Evolutionary conservation across 169 alveolate genomes (phyloP).

Genomic region (Cryptosporidium canis): DNA sequence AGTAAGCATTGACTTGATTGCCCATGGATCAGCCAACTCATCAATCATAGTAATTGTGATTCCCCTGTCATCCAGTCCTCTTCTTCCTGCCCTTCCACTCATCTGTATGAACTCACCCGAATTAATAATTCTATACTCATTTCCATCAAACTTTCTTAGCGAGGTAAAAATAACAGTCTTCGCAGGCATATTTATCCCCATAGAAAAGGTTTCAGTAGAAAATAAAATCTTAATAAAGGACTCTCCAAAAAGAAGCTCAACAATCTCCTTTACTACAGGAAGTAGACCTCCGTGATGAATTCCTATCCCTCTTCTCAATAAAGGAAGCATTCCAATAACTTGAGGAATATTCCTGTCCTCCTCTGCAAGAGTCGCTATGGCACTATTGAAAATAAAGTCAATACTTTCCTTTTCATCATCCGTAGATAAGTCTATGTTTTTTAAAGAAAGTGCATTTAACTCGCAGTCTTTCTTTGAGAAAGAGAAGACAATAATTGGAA

Average conservation of each 20-base stretch:
- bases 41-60: conserved; percentile 95
- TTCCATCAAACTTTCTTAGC: conserved; percentile 95
- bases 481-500: conserved; percentile 96
- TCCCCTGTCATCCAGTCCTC: conserved; percentile 98
- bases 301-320: conserved; percentile 95
- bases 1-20: conserved; percentile 58
- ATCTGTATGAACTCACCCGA: conserved; percentile 96
- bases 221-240: conserved; percentile 93
- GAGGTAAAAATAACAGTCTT: conserved; percentile 97
- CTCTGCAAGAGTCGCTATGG: conserved; percentile 95
- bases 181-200: conserved; percentile 99
- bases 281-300: conserved; percentile 98
- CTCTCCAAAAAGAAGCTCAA: conserved; percentile 96
- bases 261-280: conserved; percentile 96
- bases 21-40: conserved; percentile 87
- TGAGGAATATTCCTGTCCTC: conserved; percentile 94
- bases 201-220: conserved; percentile 97
- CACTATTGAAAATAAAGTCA: conserved; percentile 93
- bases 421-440: conserved; percentile 84
- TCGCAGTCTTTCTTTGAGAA: conserved; percentile 98
- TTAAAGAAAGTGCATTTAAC: conserved; percentile 91
- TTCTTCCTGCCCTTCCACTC: conserved; percentile 97
- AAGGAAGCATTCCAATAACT: conserved; percentile 90
- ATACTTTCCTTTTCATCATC: conserved; percentile 90
- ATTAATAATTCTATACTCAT: conserved; percentile 89